phyloP scores from a whole-genome alignment of 192 early-diverging fungal genomes.

The Coemansia sp. region DNA sequence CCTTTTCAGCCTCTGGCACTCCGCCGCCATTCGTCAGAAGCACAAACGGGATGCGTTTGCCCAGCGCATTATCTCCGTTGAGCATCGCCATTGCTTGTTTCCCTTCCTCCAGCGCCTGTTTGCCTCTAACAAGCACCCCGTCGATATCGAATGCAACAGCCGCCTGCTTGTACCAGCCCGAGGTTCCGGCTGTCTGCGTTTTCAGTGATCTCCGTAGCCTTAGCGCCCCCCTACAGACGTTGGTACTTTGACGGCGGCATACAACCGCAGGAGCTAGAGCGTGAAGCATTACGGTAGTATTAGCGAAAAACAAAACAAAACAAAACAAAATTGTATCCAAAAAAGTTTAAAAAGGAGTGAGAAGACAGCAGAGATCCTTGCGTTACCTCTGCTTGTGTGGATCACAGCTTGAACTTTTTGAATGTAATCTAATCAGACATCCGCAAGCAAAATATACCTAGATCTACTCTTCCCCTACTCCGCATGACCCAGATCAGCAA shows the following conservation, averaged over 20 bases:
- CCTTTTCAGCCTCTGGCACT: slow-evolving; percentile 72
- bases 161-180: slow-evolving; percentile 39
- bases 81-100: slow-evolving; percentile 68
- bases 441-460: too few relatives aligned
- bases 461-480: too few relatives aligned
- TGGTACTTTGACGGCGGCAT: neutral
- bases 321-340: neutral
- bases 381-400: too few relatives aligned
- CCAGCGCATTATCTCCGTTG: slow-evolving; percentile 57
- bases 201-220: slow-evolving; percentile 18
- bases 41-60: slow-evolving; percentile 69
- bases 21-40: slow-evolving; percentile 92
- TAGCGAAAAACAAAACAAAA: neutral
- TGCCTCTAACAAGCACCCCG: slow-evolving; percentile 87
- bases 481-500: too few relatives aligned
- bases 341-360: neutral
- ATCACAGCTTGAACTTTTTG: too few relatives aligned
- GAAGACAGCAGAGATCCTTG: too few relatives aligned
- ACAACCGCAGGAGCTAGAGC: neutral
- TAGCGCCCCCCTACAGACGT: neutral
- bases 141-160: slow-evolving; percentile 79
- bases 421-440: too few relatives aligned
- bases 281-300: neutral
- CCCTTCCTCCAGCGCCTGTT: slow-evolving; percentile 67
- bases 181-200: slow-evolving; percentile 7